A percentile compares a stretch with the other conserved stretches of the same genome.
phyloP scores from a whole-genome alignment of 2,329 filamentous ascomycete species.

The Botrytis medusae region DNA sequence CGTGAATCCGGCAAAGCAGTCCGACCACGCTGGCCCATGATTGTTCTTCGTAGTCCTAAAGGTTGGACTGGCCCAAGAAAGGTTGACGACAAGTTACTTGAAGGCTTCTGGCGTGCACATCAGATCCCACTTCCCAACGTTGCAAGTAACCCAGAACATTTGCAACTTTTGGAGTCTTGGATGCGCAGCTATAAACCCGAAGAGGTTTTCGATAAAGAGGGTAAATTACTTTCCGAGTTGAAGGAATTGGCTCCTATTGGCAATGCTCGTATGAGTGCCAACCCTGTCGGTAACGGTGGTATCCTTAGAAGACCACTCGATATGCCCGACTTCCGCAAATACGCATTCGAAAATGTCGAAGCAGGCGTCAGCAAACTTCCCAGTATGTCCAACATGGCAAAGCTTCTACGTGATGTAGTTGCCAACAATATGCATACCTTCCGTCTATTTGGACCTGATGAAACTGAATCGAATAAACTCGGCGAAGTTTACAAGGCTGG shows the following conservation, averaged over 20 bases:
- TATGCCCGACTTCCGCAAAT: slow-evolving; percentile 69
- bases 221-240: slow-evolving; percentile 62
- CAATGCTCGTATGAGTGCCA: slow-evolving; percentile 71
- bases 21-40: slow-evolving; percentile 76
- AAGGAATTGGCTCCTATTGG: slow-evolving; percentile 64
- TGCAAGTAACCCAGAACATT: slow-evolving; percentile 60
- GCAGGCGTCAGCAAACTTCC: slow-evolving; percentile 56
- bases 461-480: slow-evolving; percentile 81
- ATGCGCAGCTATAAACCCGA: slow-evolving; percentile 76
- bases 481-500: slow-evolving; percentile 68
- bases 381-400: slow-evolving; percentile 70
- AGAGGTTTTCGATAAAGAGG: slow-evolving; percentile 64
- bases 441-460: slow-evolving; percentile 75
- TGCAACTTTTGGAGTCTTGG: slow-evolving; percentile 71
- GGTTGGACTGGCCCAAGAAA: slow-evolving; percentile 77
- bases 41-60: slow-evolving; percentile 74
- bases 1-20: slow-evolving; percentile 68
- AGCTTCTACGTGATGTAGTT: slow-evolving; percentile 67
- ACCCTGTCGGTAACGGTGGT: slow-evolving; percentile 73
- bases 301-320: slow-evolving; percentile 64
- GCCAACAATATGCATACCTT: slow-evolving; percentile 65
- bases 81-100: slow-evolving; percentile 67
- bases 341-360: slow-evolving; percentile 61
- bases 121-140: slow-evolving; percentile 76
- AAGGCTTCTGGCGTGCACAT: slow-evolving; percentile 77